Evolutionary conservation across 106 monocot genomes (phyloP).

Genomic region (Vanilla planifolia): DNA sequence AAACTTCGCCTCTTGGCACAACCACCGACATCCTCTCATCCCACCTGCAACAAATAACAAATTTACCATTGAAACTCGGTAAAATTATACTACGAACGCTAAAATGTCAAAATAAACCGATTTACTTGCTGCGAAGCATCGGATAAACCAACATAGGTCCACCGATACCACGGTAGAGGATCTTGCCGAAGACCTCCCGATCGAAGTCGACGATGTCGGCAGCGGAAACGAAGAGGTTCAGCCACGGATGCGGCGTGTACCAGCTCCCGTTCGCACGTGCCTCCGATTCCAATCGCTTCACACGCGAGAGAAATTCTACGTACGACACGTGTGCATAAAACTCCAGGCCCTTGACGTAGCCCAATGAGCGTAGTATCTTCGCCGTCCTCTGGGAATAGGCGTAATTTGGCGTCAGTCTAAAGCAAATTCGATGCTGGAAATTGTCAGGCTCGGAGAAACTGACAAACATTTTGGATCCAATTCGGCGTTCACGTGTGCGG

Average conservation of each 20-base stretch:
- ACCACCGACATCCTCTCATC: slow-evolving; percentile 49
- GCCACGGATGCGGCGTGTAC: slow-evolving; percentile 83
- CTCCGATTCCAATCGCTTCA: slow-evolving; percentile 55
- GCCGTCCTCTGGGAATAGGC: slow-evolving; percentile 24
- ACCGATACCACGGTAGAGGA: slow-evolving; percentile 55
- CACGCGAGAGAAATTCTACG: slow-evolving; percentile 72
- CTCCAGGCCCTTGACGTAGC: slow-evolving; percentile 57
- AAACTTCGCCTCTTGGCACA: slow-evolving; percentile 53
- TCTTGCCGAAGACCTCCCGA: slow-evolving; percentile 40
- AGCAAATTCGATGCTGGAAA: too few relatives aligned
- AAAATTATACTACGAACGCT: too few relatives aligned
- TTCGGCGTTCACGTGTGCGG: slow-evolving; percentile 15
- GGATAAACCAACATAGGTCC: slow-evolving; percentile 93
- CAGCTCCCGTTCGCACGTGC: slow-evolving; percentile 67
- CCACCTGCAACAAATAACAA: slow-evolving; percentile 35
- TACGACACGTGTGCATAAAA: slow-evolving; percentile 50
- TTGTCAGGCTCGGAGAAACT: slow-evolving; percentile 10
- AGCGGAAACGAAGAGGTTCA: slow-evolving; percentile 63
- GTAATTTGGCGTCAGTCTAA: too few relatives aligned
- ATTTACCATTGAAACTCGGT: too few relatives aligned
- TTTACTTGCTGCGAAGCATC: slow-evolving; percentile 58
- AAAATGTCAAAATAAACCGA: neutral
- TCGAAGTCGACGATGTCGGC: slow-evolving; percentile 67
- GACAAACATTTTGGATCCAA: slow-evolving; percentile 15
- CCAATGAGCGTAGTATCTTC: slow-evolving; percentile 33